phyloP scores from a whole-genome alignment of 2,329 filamentous ascomycete species.

The Fusarium sulawesiense region DNA sequence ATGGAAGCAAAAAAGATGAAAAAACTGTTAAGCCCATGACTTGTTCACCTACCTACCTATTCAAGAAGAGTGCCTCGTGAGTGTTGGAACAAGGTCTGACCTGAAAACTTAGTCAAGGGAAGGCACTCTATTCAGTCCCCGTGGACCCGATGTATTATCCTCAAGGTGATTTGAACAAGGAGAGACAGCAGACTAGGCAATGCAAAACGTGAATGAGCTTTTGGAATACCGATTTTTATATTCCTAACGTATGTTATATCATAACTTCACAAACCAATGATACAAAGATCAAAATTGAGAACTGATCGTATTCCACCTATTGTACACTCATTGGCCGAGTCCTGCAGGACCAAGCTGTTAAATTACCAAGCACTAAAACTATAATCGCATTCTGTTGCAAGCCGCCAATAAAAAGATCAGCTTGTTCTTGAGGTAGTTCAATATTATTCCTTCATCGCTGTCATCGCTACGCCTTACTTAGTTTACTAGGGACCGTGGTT shows the following conservation, averaged over 20 bases:
- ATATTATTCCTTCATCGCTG: constrained; percentile 24
- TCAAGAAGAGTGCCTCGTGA: not conserved
- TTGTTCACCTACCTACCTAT: not conserved
- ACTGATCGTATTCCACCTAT: constrained; percentile 36
- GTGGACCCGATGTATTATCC: not conserved
- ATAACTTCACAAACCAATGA: not conserved
- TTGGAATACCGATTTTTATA: not conserved
- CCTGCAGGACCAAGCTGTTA: not conserved
- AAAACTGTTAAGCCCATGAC: constrained; percentile 35
- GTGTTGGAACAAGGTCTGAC: not conserved
- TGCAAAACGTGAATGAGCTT: not conserved
- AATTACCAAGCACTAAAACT: constrained; percentile 24
- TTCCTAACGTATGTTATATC: not conserved
- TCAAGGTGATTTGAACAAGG: not conserved
- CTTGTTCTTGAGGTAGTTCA: constrained; percentile 43
- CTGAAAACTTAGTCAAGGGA: not conserved
- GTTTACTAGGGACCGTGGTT: constrained; percentile 32
- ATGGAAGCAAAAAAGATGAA: constrained; percentile 38
- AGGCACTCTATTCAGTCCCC: not conserved
- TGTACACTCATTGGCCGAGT: constrained; percentile 25
- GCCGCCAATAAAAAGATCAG: constrained; percentile 12
- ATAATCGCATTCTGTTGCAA: constrained; percentile 30
- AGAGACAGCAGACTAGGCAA: not conserved
- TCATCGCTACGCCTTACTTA: not conserved
- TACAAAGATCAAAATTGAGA: constrained; percentile 16